Evolutionary conservation across 2,329 filamentous ascomycete species (phyloP).

Genomic region (Lasiodiplodia citricola): DNA sequence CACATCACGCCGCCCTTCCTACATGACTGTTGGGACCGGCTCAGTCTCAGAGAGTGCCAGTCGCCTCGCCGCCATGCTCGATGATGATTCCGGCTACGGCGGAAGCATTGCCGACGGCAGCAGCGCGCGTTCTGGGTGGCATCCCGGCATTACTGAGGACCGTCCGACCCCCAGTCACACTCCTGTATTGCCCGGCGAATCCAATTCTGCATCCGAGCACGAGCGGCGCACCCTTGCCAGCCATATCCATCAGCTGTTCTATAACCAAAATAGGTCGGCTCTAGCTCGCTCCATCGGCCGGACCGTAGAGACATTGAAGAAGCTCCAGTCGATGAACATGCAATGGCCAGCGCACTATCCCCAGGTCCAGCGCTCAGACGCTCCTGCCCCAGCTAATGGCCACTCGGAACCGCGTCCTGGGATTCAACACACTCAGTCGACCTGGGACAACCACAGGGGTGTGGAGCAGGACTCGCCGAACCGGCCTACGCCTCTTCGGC

Average conservation of each 20-base stretch:
- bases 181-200: conserved; percentile 55
- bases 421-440: conserved; percentile 68
- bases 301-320: conserved; percentile 82
- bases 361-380: conserved; percentile 67
- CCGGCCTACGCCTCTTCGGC: conserved; percentile 61
- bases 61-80: conserved; percentile 79
- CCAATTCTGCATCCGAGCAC: conserved; percentile 58
- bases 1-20: conserved; percentile 60
- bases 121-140: conserved; percentile 59
- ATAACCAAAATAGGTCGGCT: conserved; percentile 87
- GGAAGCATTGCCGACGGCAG: conserved; percentile 73
- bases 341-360: conserved; percentile 96
- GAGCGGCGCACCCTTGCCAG: conserved; percentile 74
- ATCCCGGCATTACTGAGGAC: conserved; percentile 62
- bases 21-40: conserved; percentile 87
- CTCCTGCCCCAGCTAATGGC: conserved; percentile 38
- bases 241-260: conserved; percentile 90
- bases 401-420: conserved; percentile 60
- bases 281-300: conserved; percentile 87
- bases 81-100: conserved; percentile 90
- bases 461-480: conserved; percentile 43
- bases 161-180: conserved; percentile 63
- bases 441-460: conserved; percentile 56
- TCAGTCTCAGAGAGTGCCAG: conserved; percentile 81
- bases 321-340: conserved; percentile 85